Evolutionary conservation across 2,329 filamentous ascomycete species (phyloP).

Genomic region (Truncatella angustata): DNA sequence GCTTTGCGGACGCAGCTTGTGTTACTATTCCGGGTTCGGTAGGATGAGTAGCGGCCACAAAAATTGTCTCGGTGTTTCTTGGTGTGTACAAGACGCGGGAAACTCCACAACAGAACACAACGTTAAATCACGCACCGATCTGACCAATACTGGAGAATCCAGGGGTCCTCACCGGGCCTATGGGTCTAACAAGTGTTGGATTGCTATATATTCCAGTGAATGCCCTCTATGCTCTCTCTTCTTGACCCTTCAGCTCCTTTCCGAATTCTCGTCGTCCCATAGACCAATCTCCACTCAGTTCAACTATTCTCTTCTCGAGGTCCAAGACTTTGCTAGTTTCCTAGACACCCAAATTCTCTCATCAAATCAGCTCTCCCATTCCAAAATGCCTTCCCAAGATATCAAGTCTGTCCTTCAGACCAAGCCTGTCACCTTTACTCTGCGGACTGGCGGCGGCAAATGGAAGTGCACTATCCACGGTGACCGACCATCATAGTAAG

Average conservation of each 20-base stretch:
- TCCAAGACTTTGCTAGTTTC: neutral
- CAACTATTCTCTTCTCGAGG: neutral
- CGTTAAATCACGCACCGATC: conserved; percentile 6
- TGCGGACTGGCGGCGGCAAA: conserved; percentile 27
- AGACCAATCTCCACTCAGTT: neutral
- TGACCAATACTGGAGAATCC: conserved; percentile 7
- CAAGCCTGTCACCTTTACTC: conserved; percentile 28
- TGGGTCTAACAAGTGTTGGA: neutral
- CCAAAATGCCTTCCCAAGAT: conserved; percentile 27
- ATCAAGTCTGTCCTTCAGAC: conserved; percentile 24
- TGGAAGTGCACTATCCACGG: conserved; percentile 30
- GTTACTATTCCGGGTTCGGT: neutral
- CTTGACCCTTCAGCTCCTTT: neutral
- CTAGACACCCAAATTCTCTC: neutral
- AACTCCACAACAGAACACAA: conserved; percentile 6
- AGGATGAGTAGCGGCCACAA: neutral
- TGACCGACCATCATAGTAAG: conserved; percentile 30
- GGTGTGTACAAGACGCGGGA: neutral
- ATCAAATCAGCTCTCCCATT: neutral
- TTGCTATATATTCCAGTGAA: neutral
- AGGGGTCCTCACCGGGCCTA: conserved; percentile 3
- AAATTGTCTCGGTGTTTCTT: conserved; percentile 3
- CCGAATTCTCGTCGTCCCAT: neutral
- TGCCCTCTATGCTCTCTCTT: neutral
- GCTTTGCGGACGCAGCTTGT: neutral